Base-by-base conservation (phyloP, 2,329 filamentous ascomycete genomes). In the Cercospora zeina region DNA sequence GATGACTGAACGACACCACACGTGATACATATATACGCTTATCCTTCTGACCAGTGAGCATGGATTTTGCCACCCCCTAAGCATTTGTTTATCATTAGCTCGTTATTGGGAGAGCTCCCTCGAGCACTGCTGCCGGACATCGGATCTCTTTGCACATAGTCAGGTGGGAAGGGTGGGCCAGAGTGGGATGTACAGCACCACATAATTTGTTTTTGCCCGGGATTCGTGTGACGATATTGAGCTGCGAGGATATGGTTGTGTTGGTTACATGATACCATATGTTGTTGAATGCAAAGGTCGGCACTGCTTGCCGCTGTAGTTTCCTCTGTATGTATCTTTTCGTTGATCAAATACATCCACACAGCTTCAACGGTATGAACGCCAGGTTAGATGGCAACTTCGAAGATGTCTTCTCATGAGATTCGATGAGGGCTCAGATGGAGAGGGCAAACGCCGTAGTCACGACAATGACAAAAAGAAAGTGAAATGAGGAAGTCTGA, bases 1-100 rank as follows among this genome's bases (percentile, higher is more conserved):
- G 45, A 58, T 58, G 56, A 58, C 30, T 21, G 49, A 16, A 58
- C n/a, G 33, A 31, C 24, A n/a, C 27, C 49, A 53, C n/a, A 53
- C 4, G 31, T 34, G 31, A 53, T 53, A 34, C 49, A 53, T 24
- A 33, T 53, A 53, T 33, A 53, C 49, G 16, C 31, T 33, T 33
- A 16, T 34, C 30, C 49, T 53, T 53, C 49, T 53, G 19, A 34
- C 49, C 11, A 8, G 49, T 51, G 49, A 31, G 45, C 45, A 50
- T 51, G n/a, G 24, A 27, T 9, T n/a, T 4, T 27, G 47, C 47
- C 39, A 45, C 39, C 24, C 6, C 24, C n/a, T n/a, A n/a, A 27
- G 31, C 31, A 4, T 34, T 34, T 34, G 13, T 27, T 30, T 27
- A 27, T 30, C 42, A 14, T 27, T 27, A 14, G 42, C 42, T 27